phyloP scores from a whole-genome alignment of 305 asterid genomes.

The Fraxinus baroniana region DNA sequence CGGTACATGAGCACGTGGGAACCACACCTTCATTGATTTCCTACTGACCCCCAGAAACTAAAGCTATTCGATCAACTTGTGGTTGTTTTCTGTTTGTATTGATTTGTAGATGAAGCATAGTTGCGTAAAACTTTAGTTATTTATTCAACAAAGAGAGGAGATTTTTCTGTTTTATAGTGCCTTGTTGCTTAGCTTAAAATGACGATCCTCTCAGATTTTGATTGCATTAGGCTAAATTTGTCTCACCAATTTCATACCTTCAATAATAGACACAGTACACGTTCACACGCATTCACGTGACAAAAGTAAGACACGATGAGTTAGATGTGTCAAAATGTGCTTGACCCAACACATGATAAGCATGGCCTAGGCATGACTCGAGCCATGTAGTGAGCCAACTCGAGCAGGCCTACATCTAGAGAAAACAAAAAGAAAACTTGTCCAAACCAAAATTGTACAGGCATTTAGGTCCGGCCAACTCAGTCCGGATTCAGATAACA shows the following conservation, averaged over 20 bases:
- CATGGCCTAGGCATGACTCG: neutral
- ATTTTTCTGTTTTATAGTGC: conserved; percentile 33
- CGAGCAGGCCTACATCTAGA: neutral
- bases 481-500: neutral
- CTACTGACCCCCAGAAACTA: conserved; percentile 23
- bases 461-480: neutral
- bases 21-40: conserved; percentile 29
- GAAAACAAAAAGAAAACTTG: neutral
- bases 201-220: conserved; percentile 24
- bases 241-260: conserved; percentile 31
- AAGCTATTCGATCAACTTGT: conserved; percentile 25
- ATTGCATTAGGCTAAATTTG: conserved; percentile 23
- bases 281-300: conserved; percentile 20
- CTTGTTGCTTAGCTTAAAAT: conserved; percentile 47
- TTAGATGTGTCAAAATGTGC: neutral
- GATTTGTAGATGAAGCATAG: conserved; percentile 19
- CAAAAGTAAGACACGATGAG: conserved; percentile 4
- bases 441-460: neutral
- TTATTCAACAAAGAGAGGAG: conserved; percentile 36
- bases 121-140: conserved; percentile 15
- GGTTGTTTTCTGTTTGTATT: conserved; percentile 35
- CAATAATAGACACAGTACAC: conserved; percentile 27
- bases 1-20: conserved; percentile 22
- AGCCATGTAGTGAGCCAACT: neutral
- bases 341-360: neutral